Base-by-base conservation (phyloP, 1,284 basidiomycete species). In the Trichosporon faecale region DNA sequence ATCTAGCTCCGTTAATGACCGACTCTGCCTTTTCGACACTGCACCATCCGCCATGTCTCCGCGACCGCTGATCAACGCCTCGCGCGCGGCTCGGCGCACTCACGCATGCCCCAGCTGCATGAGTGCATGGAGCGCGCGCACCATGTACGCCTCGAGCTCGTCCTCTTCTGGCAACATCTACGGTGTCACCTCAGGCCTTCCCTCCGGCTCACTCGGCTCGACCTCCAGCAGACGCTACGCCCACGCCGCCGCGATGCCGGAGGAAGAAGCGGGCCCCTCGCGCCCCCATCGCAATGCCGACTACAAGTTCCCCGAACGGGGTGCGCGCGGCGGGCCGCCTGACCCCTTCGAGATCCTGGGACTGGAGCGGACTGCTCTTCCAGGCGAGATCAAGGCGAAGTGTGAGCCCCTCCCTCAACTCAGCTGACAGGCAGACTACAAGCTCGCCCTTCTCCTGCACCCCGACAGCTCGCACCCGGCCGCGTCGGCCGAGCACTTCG, bases 381-480 rank as follows among this genome's bases (percentile, higher is more conserved):
- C 77, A 11, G 66, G 68, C 12, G 77, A 82, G 31, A 80, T 83
- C 69, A 84, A 84, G 70, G 68, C 76, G 68, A 74, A 75, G 68
- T 84, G 82, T 82, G 69, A 77, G 80, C 12, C 40, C 4, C 37
- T 9, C 40, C 3, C 2, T n/a, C 40, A 1, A 2, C 4, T 8
- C 21, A 21, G 49, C 49, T 52, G 23, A 52, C 49, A 12, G n/a
- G 11, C 69, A 84, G 82, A 84, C 67, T 84, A 84, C 73, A 74
- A 75, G 44, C 78, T 84, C 25, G 83, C 83, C 1, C 72, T 81
- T 9, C 65, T 84, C 8, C 75, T 83, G n/a, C 83, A 84, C 70
- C 83, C 83, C 7, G 83, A 84, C 70, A 79, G 79, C 5, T 75
- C 76, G 5, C 81, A 84, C 71, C 81, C 81, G 1, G 80, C 81